Base-by-base conservation (phyloP, 805 yeast species). In the Pichia deserticola region DNA sequence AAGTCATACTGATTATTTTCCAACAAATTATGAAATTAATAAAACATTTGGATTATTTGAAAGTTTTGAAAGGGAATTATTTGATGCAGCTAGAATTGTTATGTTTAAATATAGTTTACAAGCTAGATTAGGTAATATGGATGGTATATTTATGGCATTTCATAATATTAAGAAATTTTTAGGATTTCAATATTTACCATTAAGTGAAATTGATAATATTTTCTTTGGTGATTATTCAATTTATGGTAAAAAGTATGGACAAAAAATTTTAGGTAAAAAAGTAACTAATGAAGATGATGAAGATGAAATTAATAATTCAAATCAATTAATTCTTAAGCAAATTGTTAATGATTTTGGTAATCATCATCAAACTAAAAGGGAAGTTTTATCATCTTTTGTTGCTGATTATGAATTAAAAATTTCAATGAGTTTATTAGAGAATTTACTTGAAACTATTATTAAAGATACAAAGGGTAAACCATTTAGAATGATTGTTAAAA, bases 101-200 rank as follows among this genome's bases (percentile, higher is more conserved):
- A 67, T 92, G 67, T 70, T 92, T 57, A 92, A 92, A 67, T 92
- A 92, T 61, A 77, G 86, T 3, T 72, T 92, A 56, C 98, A 93
- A 65, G 98, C 97, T 0, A 74, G 97, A 54, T 86, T 92, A 40
- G 99, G 98, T 3, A 82, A 86, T 58, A 92, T 93, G 98, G 97
- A 90, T 66, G 99, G 99, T 6, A 88, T 93, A 3, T 89, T 87
- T 57, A 74, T 92, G 13, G 97, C 97, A 0, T 92, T 83, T 64
- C 99, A 92, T 65, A 92, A 90, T 63, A 76, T 89, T 46, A 73
- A 78, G 33, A 71, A 81, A 44, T 77, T 90, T 57, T 88, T 92
- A 66, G 99, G 97, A 4, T 93, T 89, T 65, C 92, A 89, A 64
- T 92, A 92, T 64, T 63, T 92, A 32, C 90, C 96, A 1, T 68